Base-by-base conservation (phyloP, 768 basidiomycete genomes). In the Tremella mesenterica region DNA sequence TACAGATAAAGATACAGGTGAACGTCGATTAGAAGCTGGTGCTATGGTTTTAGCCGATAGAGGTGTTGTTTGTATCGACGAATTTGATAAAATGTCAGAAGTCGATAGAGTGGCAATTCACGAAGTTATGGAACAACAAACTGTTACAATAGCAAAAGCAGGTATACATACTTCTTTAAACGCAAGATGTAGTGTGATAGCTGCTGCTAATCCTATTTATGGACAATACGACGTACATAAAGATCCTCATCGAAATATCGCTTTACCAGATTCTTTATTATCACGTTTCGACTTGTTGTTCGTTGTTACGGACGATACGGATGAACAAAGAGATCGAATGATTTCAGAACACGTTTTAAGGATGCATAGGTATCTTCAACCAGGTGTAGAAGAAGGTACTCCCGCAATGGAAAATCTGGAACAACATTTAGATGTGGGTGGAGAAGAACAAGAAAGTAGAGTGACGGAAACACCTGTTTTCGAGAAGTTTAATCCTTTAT, bases 61-160 rank as follows among this genome's bases (percentile, higher is more conserved):
- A 63, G 95, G 95, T 16, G 91, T 99, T 20, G 93, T 99, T 41
- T 99, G 95, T 74, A 97, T 99, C 64, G 95, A 99, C 74, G 95
- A 99, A 75, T 99, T 99, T 68, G 95, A 99, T 80, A 99, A 99
- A 74, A 97, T 99, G 95, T 92, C 89, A 25, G 95, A 99, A 70
- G 81, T 97, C 60, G 95, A 99, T 76, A 83, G 95, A 61, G 93
- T 97, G 18, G 93, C 95, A 29, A 99, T 99, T 65, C 95, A 99
- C 76, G 95, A 99, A 81, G 95, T 97, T 69, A 99, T 99, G 95
- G 95, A 97, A 72, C 93, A 96, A 73, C 95, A 99, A 71, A 99
- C 95, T 0, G 93, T 99, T 44, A 97, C 95, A 8, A 99, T 99
- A 60, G 95, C 95, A 44, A 99, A 99, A 69, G 95, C 95, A 12